Percentiles rank a stretch among this genome's conserved stretches.
These are phyloP conservation scores for Lepiota subincarnata DNA, from an alignment of 768 basidiomycete genomes.

Conservation along the genomic window DNA sequence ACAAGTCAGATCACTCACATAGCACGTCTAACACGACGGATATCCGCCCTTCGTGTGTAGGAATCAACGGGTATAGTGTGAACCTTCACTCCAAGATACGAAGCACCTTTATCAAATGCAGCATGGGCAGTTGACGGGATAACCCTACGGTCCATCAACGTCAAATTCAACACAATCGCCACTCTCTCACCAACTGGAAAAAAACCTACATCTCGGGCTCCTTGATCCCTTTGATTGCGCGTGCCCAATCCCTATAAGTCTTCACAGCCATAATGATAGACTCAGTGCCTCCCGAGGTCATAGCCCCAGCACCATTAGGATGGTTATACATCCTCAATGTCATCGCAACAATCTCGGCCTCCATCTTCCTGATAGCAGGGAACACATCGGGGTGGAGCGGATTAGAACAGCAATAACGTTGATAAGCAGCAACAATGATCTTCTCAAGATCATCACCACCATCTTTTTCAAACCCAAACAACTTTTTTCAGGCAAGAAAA, in stretches of 20 bases:
- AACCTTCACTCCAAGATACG: constrained; percentile 87
- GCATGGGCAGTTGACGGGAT: constrained; percentile 85
- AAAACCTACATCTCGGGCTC: constrained; percentile 86
- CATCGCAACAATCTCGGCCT: constrained; percentile 91
- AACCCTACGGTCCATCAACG: constrained; percentile 46
- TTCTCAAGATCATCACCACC: constrained; percentile 79
- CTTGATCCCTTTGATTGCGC: constrained; percentile 77
- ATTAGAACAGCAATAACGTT: constrained; percentile 81
- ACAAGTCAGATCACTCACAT: constrained; percentile 55
- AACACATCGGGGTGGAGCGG: constrained; percentile 93
- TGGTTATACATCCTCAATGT: constrained; percentile 81
- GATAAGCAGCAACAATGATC: constrained; percentile 77
- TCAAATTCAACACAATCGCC: not conserved
- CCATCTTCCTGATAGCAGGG: constrained; percentile 94
- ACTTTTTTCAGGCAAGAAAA: not conserved
- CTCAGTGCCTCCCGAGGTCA: constrained; percentile 95
- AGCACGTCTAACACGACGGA: constrained; percentile 76
- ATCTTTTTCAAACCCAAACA: constrained; percentile 45
- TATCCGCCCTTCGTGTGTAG: constrained; percentile 70
- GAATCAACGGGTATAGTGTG: constrained; percentile 82
- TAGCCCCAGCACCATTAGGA: constrained; percentile 83
- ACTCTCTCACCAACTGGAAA: not conserved
- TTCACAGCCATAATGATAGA: constrained; percentile 95
- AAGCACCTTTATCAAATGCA: constrained; percentile 91
- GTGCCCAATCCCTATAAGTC: constrained; percentile 92